Evolutionary conservation across 208 protist species (phyloP), one percentile per base, ranked within the genome.

Genomic region (Willaertia magna): DNA sequence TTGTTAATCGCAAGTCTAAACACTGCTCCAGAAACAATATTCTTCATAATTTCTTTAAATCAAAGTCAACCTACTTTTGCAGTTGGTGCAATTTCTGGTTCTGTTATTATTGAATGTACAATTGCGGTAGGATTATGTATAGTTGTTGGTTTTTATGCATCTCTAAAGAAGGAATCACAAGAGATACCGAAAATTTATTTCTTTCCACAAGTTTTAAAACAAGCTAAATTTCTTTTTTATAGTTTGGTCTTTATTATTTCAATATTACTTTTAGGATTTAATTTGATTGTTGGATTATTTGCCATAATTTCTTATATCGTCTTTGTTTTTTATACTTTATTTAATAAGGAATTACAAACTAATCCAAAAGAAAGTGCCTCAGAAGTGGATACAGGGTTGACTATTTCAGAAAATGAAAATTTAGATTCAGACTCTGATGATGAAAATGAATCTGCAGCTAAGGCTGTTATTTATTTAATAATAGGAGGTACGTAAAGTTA

Each of bases 21-120:
- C 84, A 92, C 90, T 86, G 88, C 88, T 46, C 90, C 90, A 40
- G 90, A 92, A 49, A 88, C 90, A 20, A 92, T 92, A 42, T 92
- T 92, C 55, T 91, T 92, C 79, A 90, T 92, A 9, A 89, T 88
- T n/a, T 87, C 90, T 14, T 40, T 92, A 2, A 40, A 76, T 22
- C 87, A 74, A 75, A 86, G 74, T 49, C 87, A 91, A 46, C 85
- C 86, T 22, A 78, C 85, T 61, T 92, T 92, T 79, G 90, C 90
- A 18, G 82, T 91, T 40, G 90, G 90, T 30, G 90, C 90, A 4
- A 75, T 86, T 30, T 76, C 40, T 22, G 84, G 52, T 67, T 34
- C 16, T 39, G 84, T n/a, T 4, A 84, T 67, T 67, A 89, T 92
- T 16, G 90, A 91, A 22, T 92, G 88, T 44, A 92, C 90, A 12